Evolutionary conservation across 805 yeast species (phyloP), one percentile per base, ranked within the genome.

Genomic region (Starmerella sirachaensis): DNA sequence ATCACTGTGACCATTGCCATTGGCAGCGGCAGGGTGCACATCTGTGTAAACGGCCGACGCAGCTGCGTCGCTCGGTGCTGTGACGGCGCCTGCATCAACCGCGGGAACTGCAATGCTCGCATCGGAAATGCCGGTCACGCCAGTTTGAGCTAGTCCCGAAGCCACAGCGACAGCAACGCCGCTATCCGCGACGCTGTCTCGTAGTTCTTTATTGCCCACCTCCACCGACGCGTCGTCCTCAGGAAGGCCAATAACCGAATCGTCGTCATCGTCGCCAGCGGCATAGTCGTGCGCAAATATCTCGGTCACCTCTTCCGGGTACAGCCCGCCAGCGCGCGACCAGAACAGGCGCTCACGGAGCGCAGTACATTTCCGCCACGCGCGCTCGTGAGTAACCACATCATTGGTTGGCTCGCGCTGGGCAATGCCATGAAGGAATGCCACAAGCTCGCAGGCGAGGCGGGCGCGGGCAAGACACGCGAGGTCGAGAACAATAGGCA

Each of bases 391-490:
- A 14, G 50, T 48, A 25, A 51, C 54, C 29, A 61, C 66, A 31
- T 68, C 69, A 29, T 77, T 55, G 53, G 74, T 71, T 72, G 83
- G 78, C 9, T 77, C 64, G 4, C 71, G 70, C 33, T 66, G 62
- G 41, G 68, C 65, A 28, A 86, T 61, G 18, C 77, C 66, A 49
- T 93, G 69, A 46, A 88, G 57, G 49, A 78, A 78, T 28, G 85
- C 80, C 53, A 83, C 74, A 42, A 83, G 69, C 42, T 86, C 94
- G 57, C 95, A 83, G 1, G 79, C 71, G 41, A 81, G 74, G 51
- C 97, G 71, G 35, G 85, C 66, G 52, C 83, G 76, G 37, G 76
- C 65, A 31, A 91, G 66, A 59, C 97, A 88, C 50, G 74, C 76
- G 43, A 78, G 76, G 55, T 96, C 88, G 23, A 86, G 63, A 12